Conservation (phyloP, 768 basidiomycete genomes). For the Leucocoprinus leucothites region DNA sequence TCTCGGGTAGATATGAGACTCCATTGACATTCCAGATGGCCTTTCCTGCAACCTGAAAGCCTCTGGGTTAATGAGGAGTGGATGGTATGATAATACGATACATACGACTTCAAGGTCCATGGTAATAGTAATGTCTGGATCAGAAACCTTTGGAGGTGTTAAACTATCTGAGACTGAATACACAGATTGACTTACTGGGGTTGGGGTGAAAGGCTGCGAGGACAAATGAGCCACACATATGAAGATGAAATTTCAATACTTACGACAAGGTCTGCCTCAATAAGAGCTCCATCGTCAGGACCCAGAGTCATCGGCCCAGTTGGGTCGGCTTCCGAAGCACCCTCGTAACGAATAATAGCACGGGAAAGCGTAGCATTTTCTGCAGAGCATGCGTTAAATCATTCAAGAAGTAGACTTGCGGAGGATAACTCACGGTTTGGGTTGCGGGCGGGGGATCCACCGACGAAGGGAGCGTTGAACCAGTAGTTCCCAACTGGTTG, state of each 20-base stretch:
- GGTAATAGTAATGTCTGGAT: constrained; percentile 19
- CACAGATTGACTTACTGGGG: background rate
- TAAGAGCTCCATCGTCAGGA: constrained; percentile 21
- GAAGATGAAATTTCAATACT: too few relatives aligned
- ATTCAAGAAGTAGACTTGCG: background rate
- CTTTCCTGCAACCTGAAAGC: constrained; percentile 14
- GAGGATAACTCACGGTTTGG: constrained; percentile 24
- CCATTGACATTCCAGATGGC: constrained; percentile 30
- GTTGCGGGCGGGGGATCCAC: constrained; percentile 28
- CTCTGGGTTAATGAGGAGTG: background rate
- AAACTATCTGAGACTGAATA: too few relatives aligned
- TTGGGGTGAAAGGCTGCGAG: constrained; percentile 20
- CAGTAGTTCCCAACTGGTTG: constrained; percentile 47
- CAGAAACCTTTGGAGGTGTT: constrained; percentile 1
- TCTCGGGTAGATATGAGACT: constrained; percentile 24
- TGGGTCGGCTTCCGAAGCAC: constrained; percentile 32
- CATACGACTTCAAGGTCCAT: constrained; percentile 28
- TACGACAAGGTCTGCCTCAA: constrained; percentile 33
- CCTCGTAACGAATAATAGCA: constrained; percentile 37
- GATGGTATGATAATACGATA: background rate
- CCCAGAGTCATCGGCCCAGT: constrained; percentile 19
- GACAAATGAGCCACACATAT: too few relatives aligned
- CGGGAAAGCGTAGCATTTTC: constrained; percentile 16
- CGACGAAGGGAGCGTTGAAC: constrained; percentile 34
- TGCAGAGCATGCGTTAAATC: background rate